A percentile compares a stretch with the other conserved stretches of the same genome.
Evolutionary conservation across 371 early-diverging fungal species (phyloP).

Genomic region (Choanephora cucurbitarum): DNA sequence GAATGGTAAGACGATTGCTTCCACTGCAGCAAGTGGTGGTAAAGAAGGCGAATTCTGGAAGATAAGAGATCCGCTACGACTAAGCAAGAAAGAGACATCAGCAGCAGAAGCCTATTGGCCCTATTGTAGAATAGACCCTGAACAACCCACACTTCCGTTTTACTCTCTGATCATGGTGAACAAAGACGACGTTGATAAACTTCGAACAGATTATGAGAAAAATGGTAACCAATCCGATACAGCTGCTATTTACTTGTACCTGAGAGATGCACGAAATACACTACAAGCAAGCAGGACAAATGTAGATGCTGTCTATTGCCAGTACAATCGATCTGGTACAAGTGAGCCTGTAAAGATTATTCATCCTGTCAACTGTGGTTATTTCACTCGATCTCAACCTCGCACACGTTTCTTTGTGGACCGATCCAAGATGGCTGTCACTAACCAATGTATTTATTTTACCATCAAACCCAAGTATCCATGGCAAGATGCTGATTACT

Average conservation of each 20-base stretch:
- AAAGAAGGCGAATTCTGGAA: slow-evolving; percentile 64
- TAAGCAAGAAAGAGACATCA: slow-evolving; percentile 60
- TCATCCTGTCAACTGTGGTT: slow-evolving; percentile 69
- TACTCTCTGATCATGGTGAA: slow-evolving; percentile 62
- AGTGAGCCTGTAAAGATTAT: slow-evolving; percentile 58
- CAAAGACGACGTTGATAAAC: slow-evolving; percentile 48
- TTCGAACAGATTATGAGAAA: slow-evolving; percentile 37
- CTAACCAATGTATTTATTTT: slow-evolving; percentile 67
- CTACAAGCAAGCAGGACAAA: slow-evolving; percentile 46
- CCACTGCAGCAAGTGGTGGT: slow-evolving; percentile 15
- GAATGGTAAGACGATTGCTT: slow-evolving; percentile 58
- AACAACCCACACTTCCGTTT: slow-evolving; percentile 17
- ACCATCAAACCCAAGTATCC: slow-evolving; percentile 37
- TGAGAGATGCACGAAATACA: slow-evolving; percentile 44
- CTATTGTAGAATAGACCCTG: slow-evolving; percentile 16
- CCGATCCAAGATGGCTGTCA: slow-evolving; percentile 34
- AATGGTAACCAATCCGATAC: slow-evolving; percentile 19
- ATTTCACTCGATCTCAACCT: slow-evolving; percentile 61
- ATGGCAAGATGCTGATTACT: slow-evolving; percentile 42
- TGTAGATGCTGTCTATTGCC: slow-evolving; percentile 53
- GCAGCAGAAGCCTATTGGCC: slow-evolving; percentile 66
- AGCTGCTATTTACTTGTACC: slow-evolving; percentile 40
- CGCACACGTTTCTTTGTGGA: slow-evolving; percentile 64
- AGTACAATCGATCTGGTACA: slow-evolving; percentile 59
- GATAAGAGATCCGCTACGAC: slow-evolving; percentile 53